Base-by-base conservation (phyloP, 2,329 filamentous ascomycete genomes). In the Aspergillus ochraceoroseus region DNA sequence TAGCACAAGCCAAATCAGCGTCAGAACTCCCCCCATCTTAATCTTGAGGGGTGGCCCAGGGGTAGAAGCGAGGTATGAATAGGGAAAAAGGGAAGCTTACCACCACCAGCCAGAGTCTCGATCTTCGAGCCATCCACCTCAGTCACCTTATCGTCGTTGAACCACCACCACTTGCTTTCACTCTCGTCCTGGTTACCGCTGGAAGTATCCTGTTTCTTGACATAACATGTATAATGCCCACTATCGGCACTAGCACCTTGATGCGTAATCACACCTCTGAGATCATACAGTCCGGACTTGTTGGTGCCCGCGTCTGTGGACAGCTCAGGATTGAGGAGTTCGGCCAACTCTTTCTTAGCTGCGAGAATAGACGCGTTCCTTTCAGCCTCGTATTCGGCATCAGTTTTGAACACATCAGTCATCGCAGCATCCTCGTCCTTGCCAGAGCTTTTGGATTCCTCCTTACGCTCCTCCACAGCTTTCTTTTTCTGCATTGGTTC, bases 141-240 rank as follows among this genome's bases (percentile, higher is more conserved):
- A 9, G 84, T 81, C 22, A 98, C 92, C 71, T 88, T 94, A 62
- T 98, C 90, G 58, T 98, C 92, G 65, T 98, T 96, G 76, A 98
- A 98, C 90, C 92, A 98, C 90, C 92, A 98, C 92, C 92, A 98
- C 57, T 88, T 95, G 53, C 86, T 88, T 59, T 94, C 87, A n/a
- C 34, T 12, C 60, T 94, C 87, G 58, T 85, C 80, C 38, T 78
- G 80, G 71, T 87, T 87, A 13, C 61, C 61, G 13, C 83, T 86
- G 0, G n/a, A n/a, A n/a, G n/a, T n/a, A n/a, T 78, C 82, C 46
- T 83, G 75, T 76, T 98, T 95, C 76, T 96, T 98, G 54, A 98
- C 86, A 62, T 95, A 98, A 0, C 89, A 83, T 3, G 94, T 98
- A 73, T 98, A 98, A 68, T 98, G 92, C 5, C 92, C 92, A 56